Evolutionary conservation across 2,329 filamentous ascomycete species (phyloP).

Genomic region (Albophoma yamanashiensis): DNA sequence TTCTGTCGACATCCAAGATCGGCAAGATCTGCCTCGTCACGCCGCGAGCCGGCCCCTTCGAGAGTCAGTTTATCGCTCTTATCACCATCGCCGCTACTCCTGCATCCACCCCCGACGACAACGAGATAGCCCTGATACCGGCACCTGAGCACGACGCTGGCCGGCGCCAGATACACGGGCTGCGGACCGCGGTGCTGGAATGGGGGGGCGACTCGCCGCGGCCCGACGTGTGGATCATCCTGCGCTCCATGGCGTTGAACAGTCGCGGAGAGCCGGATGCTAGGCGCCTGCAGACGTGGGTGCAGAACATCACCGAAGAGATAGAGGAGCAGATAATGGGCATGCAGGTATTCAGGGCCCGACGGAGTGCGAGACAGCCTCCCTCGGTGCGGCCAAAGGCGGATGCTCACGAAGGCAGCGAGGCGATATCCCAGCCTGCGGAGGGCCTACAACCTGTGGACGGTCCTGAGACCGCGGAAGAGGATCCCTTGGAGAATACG

Average conservation of each 20-base stretch:
- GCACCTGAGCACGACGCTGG: conserved; percentile 27
- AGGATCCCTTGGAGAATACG: background rate
- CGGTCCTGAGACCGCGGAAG: background rate
- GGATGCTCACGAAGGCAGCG: background rate
- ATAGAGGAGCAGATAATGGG: conserved; percentile 33
- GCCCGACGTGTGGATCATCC: conserved; percentile 37
- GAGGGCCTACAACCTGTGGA: background rate
- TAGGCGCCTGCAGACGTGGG: conserved; percentile 39
- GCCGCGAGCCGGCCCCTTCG: conserved; percentile 38
- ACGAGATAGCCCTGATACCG: conserved; percentile 18
- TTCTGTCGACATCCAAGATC: conserved; percentile 28
- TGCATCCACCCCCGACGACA: conserved; percentile 7
- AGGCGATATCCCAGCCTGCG: background rate
- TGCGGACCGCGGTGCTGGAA: conserved; percentile 28
- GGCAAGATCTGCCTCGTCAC: conserved; percentile 30
- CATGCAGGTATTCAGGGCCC: conserved; percentile 25
- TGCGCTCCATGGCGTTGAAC: conserved; percentile 34
- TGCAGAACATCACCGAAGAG: conserved; percentile 39
- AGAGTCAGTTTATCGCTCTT: conserved; percentile 37
- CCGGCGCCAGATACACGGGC: conserved; percentile 27
- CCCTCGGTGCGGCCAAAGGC: background rate
- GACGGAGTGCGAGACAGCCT: background rate
- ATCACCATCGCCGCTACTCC: conserved; percentile 29
- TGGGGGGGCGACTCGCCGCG: conserved; percentile 19
- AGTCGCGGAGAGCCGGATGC: conserved; percentile 27